Base-by-base conservation (phyloP, 2,329 filamentous ascomycete genomes). In the Xylariaceae sp. region DNA sequence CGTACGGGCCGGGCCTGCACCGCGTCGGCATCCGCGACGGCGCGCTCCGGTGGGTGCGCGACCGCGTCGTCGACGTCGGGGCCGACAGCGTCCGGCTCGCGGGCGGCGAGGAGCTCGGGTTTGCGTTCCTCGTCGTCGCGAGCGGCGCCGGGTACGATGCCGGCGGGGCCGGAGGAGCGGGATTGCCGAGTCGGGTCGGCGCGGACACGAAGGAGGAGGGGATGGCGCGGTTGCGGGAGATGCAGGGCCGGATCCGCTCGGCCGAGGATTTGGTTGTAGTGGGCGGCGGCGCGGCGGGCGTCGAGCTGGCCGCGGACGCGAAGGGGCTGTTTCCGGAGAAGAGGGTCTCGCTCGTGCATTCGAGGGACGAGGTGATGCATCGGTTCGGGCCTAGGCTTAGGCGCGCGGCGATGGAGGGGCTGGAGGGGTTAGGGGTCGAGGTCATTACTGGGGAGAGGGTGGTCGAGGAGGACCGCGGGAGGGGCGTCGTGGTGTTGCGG, bases 221-320 rank as follows among this genome's bases (percentile, higher is more conserved):
- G 0, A 70, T 80, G 19, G 62, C 67, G 48, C 71, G 75, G n/a
- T 59, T 86, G 40, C 70, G 70, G 43, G 65, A 65, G 2, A 75
- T 83, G 67, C 83, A 84, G 67, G 60, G 63, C 0, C 69, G 69
- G 2, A 78, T 86, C 48, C 72, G 73, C 41, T 61, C 65, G 0
- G 76, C 80, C 1, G 67, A 67, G 12, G 74, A 72, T 26, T 61
- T 84, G 6, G 79, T 82, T 1, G 75, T 84, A 0, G 75, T 83
- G 0, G 85, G 85, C 1, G 84, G 83, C 0, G 85, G 85, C 2
- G 83, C 85, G 0, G 85, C 84, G 0, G 85, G 85, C 1, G 80
- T 88, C 0, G 82, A 88, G 69, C 70, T 87, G 32, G 84, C 83
- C 0, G 78, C 82, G 0, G 85, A 88, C 64, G 79, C 82, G 9